Evolutionary conservation across 2,329 filamentous ascomycete species (phyloP).

Genomic region (Exophiala oligosperma): DNA sequence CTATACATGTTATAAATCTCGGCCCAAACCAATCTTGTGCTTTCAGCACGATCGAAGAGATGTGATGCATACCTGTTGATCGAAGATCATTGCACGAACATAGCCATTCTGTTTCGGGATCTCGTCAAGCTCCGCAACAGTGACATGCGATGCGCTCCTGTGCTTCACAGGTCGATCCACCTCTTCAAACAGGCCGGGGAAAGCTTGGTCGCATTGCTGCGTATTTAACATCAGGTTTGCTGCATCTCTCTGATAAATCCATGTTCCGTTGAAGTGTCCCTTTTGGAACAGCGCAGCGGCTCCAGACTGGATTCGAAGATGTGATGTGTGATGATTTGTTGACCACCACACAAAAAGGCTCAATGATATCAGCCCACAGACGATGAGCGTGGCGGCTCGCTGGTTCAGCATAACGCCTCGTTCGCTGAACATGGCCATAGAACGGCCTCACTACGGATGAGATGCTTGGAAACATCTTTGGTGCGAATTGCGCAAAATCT

Average conservation of each 20-base stretch:
- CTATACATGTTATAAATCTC: slow-evolving; percentile 17
- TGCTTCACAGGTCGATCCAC: slow-evolving; percentile 26
- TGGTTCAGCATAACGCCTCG: slow-evolving; percentile 5
- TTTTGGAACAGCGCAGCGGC: too few species aligned
- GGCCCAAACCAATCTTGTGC: not conserved
- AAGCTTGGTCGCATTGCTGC: slow-evolving; percentile 30
- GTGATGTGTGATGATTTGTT: too few species aligned
- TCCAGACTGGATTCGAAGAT: too few species aligned
- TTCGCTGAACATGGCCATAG: too few species aligned
- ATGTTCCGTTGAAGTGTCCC: slow-evolving; percentile 12
- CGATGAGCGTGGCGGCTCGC: slow-evolving; percentile 5
- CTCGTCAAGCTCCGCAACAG: slow-evolving; percentile 26
- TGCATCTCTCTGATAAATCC: slow-evolving; percentile 28
- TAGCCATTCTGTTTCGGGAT: slow-evolving; percentile 30
- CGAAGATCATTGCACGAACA: slow-evolving; percentile 39
- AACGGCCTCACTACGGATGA: too few species aligned
- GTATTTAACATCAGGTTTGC: slow-evolving; percentile 28
- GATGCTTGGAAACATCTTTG: too few species aligned
- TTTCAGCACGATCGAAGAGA: not conserved
- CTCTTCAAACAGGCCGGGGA: slow-evolving; percentile 31
- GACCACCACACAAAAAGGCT: slow-evolving; percentile 3
- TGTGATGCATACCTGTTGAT: slow-evolving; percentile 30
- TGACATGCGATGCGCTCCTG: slow-evolving; percentile 24
- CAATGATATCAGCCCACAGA: not conserved
- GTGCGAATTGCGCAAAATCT: too few species aligned